Base-by-base conservation (phyloP, 2,329 filamentous ascomycete species). In the Talaromyces sp. region DNA sequence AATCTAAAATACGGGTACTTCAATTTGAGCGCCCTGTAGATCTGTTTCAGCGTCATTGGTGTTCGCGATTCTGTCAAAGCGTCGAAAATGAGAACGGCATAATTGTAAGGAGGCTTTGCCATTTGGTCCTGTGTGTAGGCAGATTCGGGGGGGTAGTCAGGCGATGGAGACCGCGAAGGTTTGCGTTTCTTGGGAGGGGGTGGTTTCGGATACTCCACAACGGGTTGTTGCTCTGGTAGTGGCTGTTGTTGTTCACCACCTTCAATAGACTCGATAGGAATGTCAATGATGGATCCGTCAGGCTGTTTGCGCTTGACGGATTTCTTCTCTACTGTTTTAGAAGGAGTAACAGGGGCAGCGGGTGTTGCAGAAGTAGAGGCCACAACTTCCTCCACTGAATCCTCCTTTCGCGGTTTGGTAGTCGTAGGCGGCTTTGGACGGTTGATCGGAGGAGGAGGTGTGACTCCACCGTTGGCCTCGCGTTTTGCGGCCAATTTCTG, bases 1-100 rank as follows among this genome's bases (percentile, higher is more conserved):
- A 85, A 88, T 71, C 80, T 80, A 70, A 82, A 82, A 70, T 85
- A 88, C 0, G 87, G 86, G 70, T 87, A 88, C 67, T 86, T 86
- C 69, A 85, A 79, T 72, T 87, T 85, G 64, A 89, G 83, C 48
- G 85, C 84, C 68, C 85, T 83, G 73, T 89, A 89, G 52, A 89
- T 89, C 70, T 88, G 85, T 71, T 88, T 87, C 35, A 89, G 77
- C 56, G 87, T 87, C 79, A 88, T 86, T 65, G 84, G 82, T 22
- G 78, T 83, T 33, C 79, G 78, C 43, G 85, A 83, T 43, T 85
- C 83, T 1, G 84, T 82, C 35, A 89, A 82, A 27, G 85, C 85
- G 72, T 88, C 86, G 69, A 88, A 86, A 62, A 89, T 87, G 48
- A 89, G 81, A 31, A 87, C 82, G 9, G 87, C 85, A 70, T 89